phyloP scores from a whole-genome alignment of 75 land plant species.

The Azolla pinnata region DNA sequence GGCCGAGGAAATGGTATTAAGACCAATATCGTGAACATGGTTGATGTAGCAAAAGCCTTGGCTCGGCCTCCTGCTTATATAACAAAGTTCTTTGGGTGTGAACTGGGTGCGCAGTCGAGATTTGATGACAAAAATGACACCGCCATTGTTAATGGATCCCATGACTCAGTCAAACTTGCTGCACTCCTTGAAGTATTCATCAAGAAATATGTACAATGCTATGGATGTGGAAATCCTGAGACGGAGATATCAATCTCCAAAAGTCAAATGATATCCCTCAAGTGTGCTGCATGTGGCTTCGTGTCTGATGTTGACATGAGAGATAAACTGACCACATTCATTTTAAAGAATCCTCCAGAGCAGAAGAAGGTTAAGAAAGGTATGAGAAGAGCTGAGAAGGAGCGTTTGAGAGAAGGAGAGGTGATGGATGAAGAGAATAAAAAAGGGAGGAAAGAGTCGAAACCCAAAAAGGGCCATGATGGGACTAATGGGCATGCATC shows the following conservation, averaged over 20 bases:
- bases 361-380: constrained; percentile 82
- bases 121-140: constrained; percentile 87
- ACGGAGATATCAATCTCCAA: constrained; percentile 76
- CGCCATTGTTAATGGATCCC: constrained; percentile 86
- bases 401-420: constrained; percentile 88
- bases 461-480: constrained; percentile 32
- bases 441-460: constrained; percentile 60
- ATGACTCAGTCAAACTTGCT: constrained; percentile 78
- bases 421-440: constrained; percentile 83
- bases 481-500: constrained; percentile 14
- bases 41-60: constrained; percentile 92
- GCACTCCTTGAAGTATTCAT: constrained; percentile 83
- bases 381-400: constrained; percentile 89
- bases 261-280: constrained; percentile 61
- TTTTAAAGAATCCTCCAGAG: constrained; percentile 91
- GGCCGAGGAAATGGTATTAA: constrained; percentile 98
- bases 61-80: constrained; percentile 89
- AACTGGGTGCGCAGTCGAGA: constrained; percentile 95
- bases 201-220: constrained; percentile 96
- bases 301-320: constrained; percentile 93
- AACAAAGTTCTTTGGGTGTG: constrained; percentile 90
- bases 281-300: constrained; percentile 95
- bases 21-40: constrained; percentile 95
- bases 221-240: constrained; percentile 62
- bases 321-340: constrained; percentile 87